These are phyloP conservation scores for Gymnopilus dilepis DNA, from an alignment of 768 basidiomycete species.

Conservation along the genomic window DNA sequence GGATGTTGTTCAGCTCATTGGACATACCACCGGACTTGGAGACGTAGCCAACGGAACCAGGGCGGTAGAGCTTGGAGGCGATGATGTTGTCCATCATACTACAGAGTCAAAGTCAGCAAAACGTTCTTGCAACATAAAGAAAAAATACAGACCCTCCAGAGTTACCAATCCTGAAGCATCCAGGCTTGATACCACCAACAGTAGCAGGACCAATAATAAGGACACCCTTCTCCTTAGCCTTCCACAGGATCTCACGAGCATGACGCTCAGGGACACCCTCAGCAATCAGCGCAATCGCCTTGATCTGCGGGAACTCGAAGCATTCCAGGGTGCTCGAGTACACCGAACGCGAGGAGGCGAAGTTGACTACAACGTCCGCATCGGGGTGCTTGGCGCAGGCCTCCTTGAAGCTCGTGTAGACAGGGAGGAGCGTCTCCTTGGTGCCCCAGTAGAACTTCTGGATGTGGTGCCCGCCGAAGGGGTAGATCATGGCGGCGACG, in stretches of 20 bases:
- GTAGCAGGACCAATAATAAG: constrained; percentile 96
- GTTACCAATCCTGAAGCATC: constrained; percentile 99
- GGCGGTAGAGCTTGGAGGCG: constrained; percentile 96
- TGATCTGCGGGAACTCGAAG: constrained; percentile 62
- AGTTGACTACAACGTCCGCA: constrained; percentile 98
- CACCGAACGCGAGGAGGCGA: constrained; percentile 91
- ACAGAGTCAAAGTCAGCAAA: constrained; percentile 14
- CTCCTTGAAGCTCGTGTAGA: constrained; percentile 91
- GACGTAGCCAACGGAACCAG: constrained; percentile 97
- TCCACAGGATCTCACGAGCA: constrained; percentile 93
- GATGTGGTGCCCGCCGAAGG: constrained; percentile 99
- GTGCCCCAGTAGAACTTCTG: constrained; percentile 99
- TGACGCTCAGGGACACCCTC: constrained; percentile 99
- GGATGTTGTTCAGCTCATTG: constrained; percentile 99
- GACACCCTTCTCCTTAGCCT: constrained; percentile 83
- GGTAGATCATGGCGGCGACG: constrained; percentile 99
- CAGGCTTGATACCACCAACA: constrained; percentile 99
- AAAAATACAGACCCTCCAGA: constrained; percentile 78
- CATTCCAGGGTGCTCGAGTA: constrained; percentile 95
- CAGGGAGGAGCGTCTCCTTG: constrained; percentile 96
- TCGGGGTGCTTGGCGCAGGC: constrained; percentile 95
- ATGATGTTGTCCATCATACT: constrained; percentile 99
- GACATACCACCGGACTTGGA: constrained; percentile 99
- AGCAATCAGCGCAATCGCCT: constrained; percentile 88
- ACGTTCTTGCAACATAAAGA: not conserved